Evolutionary conservation across 306 rosid genomes (phyloP).

Genomic region (Sicyos baderoa): DNA sequence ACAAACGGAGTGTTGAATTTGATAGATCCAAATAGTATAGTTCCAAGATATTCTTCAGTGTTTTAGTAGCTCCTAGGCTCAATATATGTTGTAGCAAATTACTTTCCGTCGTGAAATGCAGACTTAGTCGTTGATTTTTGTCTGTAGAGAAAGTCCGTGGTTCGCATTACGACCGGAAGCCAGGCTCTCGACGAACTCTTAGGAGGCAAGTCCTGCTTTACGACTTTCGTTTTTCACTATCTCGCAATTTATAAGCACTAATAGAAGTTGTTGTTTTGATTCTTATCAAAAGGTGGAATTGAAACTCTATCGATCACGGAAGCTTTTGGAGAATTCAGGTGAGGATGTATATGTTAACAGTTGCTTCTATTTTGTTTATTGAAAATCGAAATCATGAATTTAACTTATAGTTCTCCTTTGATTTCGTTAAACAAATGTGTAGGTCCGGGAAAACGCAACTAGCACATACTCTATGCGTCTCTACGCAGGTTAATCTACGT

Average conservation of each 20-base stretch:
- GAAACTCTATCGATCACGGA: slow-evolving; percentile 87
- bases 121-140: slow-evolving; percentile 22
- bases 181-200: slow-evolving; percentile 92
- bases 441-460: slow-evolving; percentile 96
- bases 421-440: slow-evolving; percentile 14
- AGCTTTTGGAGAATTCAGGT: slow-evolving; percentile 97
- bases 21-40: slow-evolving; percentile 1
- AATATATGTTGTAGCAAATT: neutral
- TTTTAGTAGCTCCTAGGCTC: neutral
- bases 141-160: slow-evolving; percentile 63
- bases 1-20: neutral
- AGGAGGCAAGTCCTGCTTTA: slow-evolving; percentile 51
- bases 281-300: slow-evolving; percentile 55
- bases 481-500: slow-evolving; percentile 63
- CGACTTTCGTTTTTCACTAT: slow-evolving; percentile 11
- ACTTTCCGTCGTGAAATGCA: slow-evolving; percentile 7
- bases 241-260: neutral
- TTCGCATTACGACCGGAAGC: slow-evolving; percentile 87
- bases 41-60: neutral
- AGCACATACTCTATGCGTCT: slow-evolving; percentile 92
- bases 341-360: slow-evolving; percentile 10
- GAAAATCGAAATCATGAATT: slow-evolving; percentile 11
- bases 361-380: neutral
- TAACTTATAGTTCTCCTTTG: neutral
- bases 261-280: neutral